Evolutionary conservation across 371 early-diverging fungal species (phyloP).

Genomic region (Haplosporangium sp.): DNA sequence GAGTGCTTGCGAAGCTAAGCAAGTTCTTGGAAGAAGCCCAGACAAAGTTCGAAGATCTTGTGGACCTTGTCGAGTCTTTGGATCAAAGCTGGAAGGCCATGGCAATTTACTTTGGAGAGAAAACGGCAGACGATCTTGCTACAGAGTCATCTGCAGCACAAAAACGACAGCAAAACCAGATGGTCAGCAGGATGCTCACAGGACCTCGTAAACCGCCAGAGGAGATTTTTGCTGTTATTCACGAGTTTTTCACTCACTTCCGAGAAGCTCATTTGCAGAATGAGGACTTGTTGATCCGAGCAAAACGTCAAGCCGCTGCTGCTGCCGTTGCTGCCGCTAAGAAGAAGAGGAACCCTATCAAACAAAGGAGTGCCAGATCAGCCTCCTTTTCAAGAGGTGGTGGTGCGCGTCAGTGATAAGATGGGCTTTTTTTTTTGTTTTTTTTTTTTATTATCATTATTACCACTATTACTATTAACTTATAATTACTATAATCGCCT

Average conservation of each 20-base stretch:
- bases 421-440: no score
- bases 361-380: background rate
- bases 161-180: slow-evolving; percentile 16
- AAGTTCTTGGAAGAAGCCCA: slow-evolving; percentile 41
- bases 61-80: slow-evolving; percentile 34
- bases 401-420: slow-evolving; percentile 13
- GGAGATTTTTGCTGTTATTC: slow-evolving; percentile 49
- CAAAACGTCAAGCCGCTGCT: slow-evolving; percentile 33
- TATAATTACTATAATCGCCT: no score
- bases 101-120: slow-evolving; percentile 54
- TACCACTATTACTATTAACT: no score
- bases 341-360: background rate
- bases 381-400: slow-evolving; percentile 8
- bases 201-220: slow-evolving; percentile 53
- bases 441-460: background rate
- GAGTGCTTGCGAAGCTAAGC: slow-evolving; percentile 31
- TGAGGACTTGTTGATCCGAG: slow-evolving; percentile 33
- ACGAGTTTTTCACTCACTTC: slow-evolving; percentile 48
- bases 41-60: slow-evolving; percentile 30
- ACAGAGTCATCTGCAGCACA: slow-evolving; percentile 4
- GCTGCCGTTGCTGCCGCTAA: background rate
- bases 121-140: slow-evolving; percentile 22
- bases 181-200: slow-evolving; percentile 21
- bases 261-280: slow-evolving; percentile 53
- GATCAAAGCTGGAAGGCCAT: slow-evolving; percentile 50